These are phyloP conservation scores for Syzygium aqueum DNA, from an alignment of 345 rosid genomes.

Conservation along the genomic window DNA sequence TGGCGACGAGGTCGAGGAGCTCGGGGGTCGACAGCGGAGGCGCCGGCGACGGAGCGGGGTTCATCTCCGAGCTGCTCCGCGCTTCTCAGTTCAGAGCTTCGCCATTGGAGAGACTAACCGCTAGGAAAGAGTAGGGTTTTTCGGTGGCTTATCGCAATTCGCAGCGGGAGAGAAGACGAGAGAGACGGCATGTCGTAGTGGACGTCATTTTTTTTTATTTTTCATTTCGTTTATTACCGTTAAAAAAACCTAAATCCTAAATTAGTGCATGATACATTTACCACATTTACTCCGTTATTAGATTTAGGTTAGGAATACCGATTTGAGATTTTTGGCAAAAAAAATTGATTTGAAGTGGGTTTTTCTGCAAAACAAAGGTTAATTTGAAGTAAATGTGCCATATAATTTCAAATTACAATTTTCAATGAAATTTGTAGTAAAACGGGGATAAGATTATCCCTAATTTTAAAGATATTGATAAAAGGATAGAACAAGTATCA, in stretches of 20 bases:
- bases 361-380: neutral
- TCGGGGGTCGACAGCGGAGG: neutral
- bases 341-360: too few relatives aligned
- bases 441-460: neutral
- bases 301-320: neutral
- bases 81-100: neutral
- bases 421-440: neutral
- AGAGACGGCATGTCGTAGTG: neutral
- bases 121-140: neutral
- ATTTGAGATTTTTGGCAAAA: neutral
- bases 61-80: neutral
- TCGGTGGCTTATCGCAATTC: neutral
- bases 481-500: neutral
- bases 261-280: neutral
- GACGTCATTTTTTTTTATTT: too few relatives aligned
- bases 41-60: neutral
- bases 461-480: neutral
- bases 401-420: neutral
- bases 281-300: neutral
- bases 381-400: too few relatives aligned
- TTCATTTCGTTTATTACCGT: too few relatives aligned
- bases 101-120: neutral
- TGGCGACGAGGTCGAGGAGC: slow-evolving; percentile 17
- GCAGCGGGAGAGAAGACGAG: neutral
- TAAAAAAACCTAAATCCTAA: too few relatives aligned